A percentile compares a stretch with the other conserved stretches of the same genome.
These are phyloP conservation scores for Fusarium camptoceras DNA, from an alignment of 2,329 filamentous ascomycete species.

Conservation along the genomic window DNA sequence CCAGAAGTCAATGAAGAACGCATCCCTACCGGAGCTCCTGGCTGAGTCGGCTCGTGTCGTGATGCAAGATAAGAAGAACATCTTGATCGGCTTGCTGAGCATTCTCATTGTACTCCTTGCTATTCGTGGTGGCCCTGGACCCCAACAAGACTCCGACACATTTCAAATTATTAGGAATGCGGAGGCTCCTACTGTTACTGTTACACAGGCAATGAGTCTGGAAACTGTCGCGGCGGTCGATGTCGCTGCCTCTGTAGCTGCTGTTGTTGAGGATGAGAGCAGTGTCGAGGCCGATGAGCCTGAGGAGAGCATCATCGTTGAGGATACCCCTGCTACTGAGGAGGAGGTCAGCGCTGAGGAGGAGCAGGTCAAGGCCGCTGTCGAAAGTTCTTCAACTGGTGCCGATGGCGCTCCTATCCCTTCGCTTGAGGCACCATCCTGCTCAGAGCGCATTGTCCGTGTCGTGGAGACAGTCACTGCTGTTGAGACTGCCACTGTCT, in stretches of 20 bases:
- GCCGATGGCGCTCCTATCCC: not conserved
- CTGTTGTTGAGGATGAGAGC: slow-evolving; percentile 15
- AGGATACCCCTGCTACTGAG: slow-evolving; percentile 1
- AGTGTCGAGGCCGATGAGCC: slow-evolving; percentile 46
- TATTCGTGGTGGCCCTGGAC: slow-evolving; percentile 46
- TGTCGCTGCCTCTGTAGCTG: slow-evolving; percentile 18
- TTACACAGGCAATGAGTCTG: slow-evolving; percentile 35
- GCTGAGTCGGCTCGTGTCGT: slow-evolving; percentile 65
- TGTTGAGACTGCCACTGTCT: slow-evolving; percentile 49
- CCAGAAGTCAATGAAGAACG: slow-evolving; percentile 52
- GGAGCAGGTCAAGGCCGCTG: not conserved
- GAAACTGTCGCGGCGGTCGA: slow-evolving; percentile 17
- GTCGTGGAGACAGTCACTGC: slow-evolving; percentile 51
- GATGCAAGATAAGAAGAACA: slow-evolving; percentile 69
- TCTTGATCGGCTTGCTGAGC: slow-evolving; percentile 67
- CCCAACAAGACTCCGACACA: slow-evolving; percentile 38
- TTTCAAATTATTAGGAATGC: slow-evolving; percentile 49
- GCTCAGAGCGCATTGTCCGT: slow-evolving; percentile 37
- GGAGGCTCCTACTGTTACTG: slow-evolving; percentile 44
- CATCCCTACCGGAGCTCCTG: slow-evolving; percentile 66
- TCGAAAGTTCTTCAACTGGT: not conserved
- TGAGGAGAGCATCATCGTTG: slow-evolving; percentile 18
- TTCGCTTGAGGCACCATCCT: slow-evolving; percentile 9
- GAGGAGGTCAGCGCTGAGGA: not conserved
- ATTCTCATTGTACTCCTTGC: slow-evolving; percentile 66